Base-by-base conservation (phyloP, 148 eudicot genomes). In the Mesembryanthemum crystallinum region DNA sequence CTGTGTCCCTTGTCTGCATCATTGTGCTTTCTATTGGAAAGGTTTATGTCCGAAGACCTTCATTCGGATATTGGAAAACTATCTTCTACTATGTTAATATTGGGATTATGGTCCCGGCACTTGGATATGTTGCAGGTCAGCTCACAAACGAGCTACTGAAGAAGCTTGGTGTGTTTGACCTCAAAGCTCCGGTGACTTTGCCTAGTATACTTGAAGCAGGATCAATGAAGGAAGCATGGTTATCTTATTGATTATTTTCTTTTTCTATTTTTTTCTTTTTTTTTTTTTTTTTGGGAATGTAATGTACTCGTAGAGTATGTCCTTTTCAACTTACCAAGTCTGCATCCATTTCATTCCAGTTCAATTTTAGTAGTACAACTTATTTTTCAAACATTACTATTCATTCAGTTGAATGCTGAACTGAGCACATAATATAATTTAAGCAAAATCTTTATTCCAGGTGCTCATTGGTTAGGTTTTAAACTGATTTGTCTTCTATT, bases 71-170 rank as follows among this genome's bases (percentile, higher is more conserved):
- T 69, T 8, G 82, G 13, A 78, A 82, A 73, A 86, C 96, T 0
- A 30, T 92, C 7, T 17, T 67, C 8, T 84, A 83, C 64, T 90
- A 85, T 73, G 67, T 89, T n/a, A 12, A 83, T 68, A 59, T 88
- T 8, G 91, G 91, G n/a, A 64, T 95, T 30, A 80, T 81, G 87
- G 92, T 79, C 51, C 87, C 92, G 0, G 98, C 92, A 59, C 80
- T 82, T 68, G 90, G 94, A 21, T 95, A 90, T 81, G 82, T 82
- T 71, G 84, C 75, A 4, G 98, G 97, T 27, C 72, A 72, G 27
- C 79, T 95, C 37, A 78, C 88, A 17, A 82, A 84, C 63, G 73
- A 77, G 68, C 79, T 90, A 13, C 69, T 92, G 76, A 83, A 82
- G 81, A 88, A 86, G 75, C 85, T 95, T 0, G 80, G 83, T 11